Conservation (phyloP, 768 basidiomycete species). For the Termitomyces sp. region DNA sequence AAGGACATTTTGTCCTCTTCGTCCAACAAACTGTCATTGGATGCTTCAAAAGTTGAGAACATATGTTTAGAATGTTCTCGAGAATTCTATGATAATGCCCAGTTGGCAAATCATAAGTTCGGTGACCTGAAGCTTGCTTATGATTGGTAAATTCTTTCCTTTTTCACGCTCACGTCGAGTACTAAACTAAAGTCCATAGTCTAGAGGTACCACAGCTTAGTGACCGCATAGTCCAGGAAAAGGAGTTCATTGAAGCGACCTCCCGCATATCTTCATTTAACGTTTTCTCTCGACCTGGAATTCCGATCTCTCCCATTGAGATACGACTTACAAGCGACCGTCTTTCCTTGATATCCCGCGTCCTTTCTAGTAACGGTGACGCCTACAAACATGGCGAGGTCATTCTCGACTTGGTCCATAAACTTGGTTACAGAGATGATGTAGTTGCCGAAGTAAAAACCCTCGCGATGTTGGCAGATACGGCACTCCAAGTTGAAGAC, state of each 20-base stretch:
- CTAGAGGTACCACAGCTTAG: conserved; percentile 69
- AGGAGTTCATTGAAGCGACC: conserved; percentile 96
- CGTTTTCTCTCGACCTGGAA: conserved; percentile 65
- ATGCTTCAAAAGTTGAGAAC: conserved; percentile 53
- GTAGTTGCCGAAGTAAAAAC: conserved; percentile 73
- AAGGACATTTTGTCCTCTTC: conserved; percentile 48
- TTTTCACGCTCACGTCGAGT: not conserved
- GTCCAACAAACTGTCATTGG: conserved; percentile 43
- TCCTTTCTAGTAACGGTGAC: conserved; percentile 78
- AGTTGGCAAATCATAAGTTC: conserved; percentile 82
- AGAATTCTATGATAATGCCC: conserved; percentile 95
- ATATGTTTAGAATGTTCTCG: conserved; percentile 76
- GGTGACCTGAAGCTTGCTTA: conserved; percentile 98
- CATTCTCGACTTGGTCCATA: conserved; percentile 83
- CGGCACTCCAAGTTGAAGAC: conserved; percentile 80
- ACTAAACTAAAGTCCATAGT: conserved; percentile 32
- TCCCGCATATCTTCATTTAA: conserved; percentile 93
- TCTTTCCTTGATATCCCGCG: conserved; percentile 78
- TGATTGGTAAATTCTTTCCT: conserved; percentile 64
- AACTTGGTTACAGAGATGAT: conserved; percentile 78
- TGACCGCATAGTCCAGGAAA: conserved; percentile 58
- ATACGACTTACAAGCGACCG: conserved; percentile 89
- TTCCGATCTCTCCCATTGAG: conserved; percentile 84
- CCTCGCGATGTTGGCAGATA: conserved; percentile 86
- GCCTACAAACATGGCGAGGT: conserved; percentile 92